Evolutionary conservation across 495 filamentous ascomycete species (phyloP), one percentile per base, ranked within the genome.

Genomic region (Peziza echinospora): DNA sequence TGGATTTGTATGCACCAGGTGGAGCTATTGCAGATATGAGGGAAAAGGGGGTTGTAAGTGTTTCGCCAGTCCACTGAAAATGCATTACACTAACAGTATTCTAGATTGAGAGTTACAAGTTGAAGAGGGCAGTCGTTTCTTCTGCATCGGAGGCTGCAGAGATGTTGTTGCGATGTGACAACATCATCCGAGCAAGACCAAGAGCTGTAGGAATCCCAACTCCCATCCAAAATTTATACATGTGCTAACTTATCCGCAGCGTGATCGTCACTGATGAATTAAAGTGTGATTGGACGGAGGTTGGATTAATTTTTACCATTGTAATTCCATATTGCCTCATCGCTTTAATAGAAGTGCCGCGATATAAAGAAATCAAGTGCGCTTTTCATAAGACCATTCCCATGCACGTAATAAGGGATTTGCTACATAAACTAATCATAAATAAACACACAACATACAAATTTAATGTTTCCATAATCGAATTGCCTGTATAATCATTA

Each of bases 11-110:
- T 63, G 82, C 81, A 0, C 84, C 87, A 4, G 87, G 87, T 24
- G 91, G 91, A 40, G 84, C 84, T 26, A 86, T 97, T 61, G 73
- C 85, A 5, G 87, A 97, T 60, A 97, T 97, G 89, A 73, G 86
- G 40, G 83, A 96, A 57, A 63, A 91, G 46, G 91, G 89, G 21
- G 85, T 97, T n/a, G 53, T 55, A 26, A 37, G 48, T 45, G n/a
- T 26, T n/a, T 16, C 21, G 21, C 11, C 21, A 2, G 24, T 5
- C 21, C 23, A 26, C 21, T 21, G 21, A 17, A 24, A 10, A 16
- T 26, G n/a, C 16, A 4, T 5, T 26, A 21, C 11, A 26, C 42
- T 55, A 52, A 56, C 25, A 24, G 16, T n/a, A 30, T 13, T 8
- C 39, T 24, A 55, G 13, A 80, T 97, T 58, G 89, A 97, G 66